A percentile compares a stretch with the other conserved stretches of the same genome.
These are phyloP conservation scores for Meira miltonrushii DNA, from an alignment of 1,284 basidiomycete genomes.

Conservation along the genomic window DNA sequence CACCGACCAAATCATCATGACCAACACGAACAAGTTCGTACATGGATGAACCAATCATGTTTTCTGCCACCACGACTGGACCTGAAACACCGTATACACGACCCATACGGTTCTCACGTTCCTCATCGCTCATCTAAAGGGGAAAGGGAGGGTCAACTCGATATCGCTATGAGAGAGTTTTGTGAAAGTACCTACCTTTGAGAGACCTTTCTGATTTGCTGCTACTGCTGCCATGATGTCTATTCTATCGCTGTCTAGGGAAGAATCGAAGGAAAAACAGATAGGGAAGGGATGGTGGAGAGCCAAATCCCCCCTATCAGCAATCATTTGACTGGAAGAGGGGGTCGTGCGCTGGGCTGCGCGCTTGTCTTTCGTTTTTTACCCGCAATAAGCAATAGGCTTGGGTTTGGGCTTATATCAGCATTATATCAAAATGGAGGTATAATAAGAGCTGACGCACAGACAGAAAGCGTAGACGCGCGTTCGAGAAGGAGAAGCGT, in stretches of 20 bases:
- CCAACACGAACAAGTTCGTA: slow-evolving; percentile 53
- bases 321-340: neutral
- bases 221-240: too few relatives aligned
- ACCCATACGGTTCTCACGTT: slow-evolving; percentile 42
- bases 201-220: slow-evolving; percentile 35
- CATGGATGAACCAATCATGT: slow-evolving; percentile 52
- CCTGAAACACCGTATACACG: slow-evolving; percentile 50
- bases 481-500: neutral
- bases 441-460: neutral
- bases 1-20: slow-evolving; percentile 51
- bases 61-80: slow-evolving; percentile 51
- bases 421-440: too few relatives aligned
- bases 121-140: slow-evolving; percentile 45
- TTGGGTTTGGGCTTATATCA: too few relatives aligned
- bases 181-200: slow-evolving; percentile 22
- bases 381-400: too few relatives aligned
- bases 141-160: neutral
- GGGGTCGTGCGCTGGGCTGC: too few relatives aligned
- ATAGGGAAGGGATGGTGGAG: neutral
- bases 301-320: neutral
- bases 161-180: neutral
- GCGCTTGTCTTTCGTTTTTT: too few relatives aligned
- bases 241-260: neutral
- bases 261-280: neutral
- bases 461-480: slow-evolving; percentile 2